A percentile compares a stretch with the other conserved stretches of the same genome.
phyloP scores from a whole-genome alignment of 768 basidiomycete species.

The Chalciporus sphaerocephalus region DNA sequence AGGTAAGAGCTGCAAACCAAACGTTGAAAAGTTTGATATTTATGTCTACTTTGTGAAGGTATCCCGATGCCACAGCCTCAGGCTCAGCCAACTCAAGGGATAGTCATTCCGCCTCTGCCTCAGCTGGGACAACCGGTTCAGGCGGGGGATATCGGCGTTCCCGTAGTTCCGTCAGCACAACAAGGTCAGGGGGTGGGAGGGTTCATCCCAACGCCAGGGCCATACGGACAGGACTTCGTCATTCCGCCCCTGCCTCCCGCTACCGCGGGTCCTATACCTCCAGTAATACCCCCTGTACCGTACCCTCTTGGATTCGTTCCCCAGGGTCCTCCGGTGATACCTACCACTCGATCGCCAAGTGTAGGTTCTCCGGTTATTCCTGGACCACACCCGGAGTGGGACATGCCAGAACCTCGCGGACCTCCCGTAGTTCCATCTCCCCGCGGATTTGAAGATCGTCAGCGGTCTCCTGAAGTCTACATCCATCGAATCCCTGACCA shows the following conservation, averaged over 20 bases:
- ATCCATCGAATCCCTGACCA: neutral
- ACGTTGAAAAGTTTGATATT: neutral
- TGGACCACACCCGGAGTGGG: constrained; percentile 11
- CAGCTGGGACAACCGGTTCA: constrained; percentile 5
- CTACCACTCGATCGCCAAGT: constrained; percentile 8
- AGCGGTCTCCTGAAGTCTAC: constrained; percentile 3
- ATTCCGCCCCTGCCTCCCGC: constrained; percentile 22
- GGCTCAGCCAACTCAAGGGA: neutral
- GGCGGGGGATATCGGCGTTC: neutral
- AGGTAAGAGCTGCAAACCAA: constrained; percentile 26
- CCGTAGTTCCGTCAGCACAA: neutral
- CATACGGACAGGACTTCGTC: neutral
- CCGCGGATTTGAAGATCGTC: constrained; percentile 1
- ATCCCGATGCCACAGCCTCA: constrained; percentile 26
- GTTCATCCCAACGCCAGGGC: constrained; percentile 10
- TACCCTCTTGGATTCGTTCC: constrained; percentile 25
- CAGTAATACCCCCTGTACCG: constrained; percentile 13
- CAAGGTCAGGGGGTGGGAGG: constrained; percentile 7
- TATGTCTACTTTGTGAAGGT: constrained; percentile 9
- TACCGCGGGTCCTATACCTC: constrained; percentile 11
- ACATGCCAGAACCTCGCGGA: constrained; percentile 23
- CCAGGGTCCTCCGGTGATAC: constrained; percentile 21
- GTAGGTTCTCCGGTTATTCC: constrained; percentile 26
- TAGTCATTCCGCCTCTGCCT: constrained; percentile 5
- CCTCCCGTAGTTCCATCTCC: constrained; percentile 35